Evolutionary conservation across 805 yeast genomes (phyloP).

Genomic region (Hanseniaspora taiwanica): DNA sequence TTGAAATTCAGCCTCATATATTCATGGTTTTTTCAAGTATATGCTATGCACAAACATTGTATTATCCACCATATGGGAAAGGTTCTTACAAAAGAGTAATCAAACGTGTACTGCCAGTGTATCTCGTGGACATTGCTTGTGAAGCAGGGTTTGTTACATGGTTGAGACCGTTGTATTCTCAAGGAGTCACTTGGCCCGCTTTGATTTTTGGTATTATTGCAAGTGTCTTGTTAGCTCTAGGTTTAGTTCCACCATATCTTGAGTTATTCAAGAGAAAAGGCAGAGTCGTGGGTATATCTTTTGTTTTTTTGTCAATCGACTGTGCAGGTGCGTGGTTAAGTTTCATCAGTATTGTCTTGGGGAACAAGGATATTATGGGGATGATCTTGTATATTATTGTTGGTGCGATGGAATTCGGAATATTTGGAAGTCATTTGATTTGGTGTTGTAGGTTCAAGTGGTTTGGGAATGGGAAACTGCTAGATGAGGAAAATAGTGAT

Average conservation of each 20-base stretch:
- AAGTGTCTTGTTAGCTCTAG: conserved; percentile 57
- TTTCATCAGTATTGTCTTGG: conserved; percentile 46
- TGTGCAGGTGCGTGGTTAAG: conserved; percentile 74
- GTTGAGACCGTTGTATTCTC: conserved; percentile 40
- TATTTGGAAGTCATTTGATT: conserved; percentile 50
- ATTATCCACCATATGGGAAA: conserved; percentile 54
- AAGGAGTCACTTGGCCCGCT: conserved; percentile 59
- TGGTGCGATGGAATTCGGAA: conserved; percentile 64
- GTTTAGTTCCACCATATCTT: conserved; percentile 79
- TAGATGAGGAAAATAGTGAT: conserved; percentile 1
- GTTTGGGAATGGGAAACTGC: conserved; percentile 8
- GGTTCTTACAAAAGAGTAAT: conserved; percentile 17
- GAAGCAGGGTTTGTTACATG: conserved; percentile 66
- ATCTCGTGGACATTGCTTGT: conserved; percentile 35
- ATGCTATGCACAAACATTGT: conserved; percentile 55
- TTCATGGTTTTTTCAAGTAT: conserved; percentile 58
- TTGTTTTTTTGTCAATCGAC: conserved; percentile 63
- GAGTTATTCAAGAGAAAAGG: conserved; percentile 74
- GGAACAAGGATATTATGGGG: conserved; percentile 65
- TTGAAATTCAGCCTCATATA: conserved; percentile 78
- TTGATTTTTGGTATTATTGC: conserved; percentile 73
- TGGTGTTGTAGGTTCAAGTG: conserved; percentile 45
- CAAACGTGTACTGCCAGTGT: conserved; percentile 12
- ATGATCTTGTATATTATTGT: conserved; percentile 63
- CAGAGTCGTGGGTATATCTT: conserved; percentile 79